Base-by-base conservation (phyloP, 495 filamentous ascomycete species). In the Copromyces sp. region DNA sequence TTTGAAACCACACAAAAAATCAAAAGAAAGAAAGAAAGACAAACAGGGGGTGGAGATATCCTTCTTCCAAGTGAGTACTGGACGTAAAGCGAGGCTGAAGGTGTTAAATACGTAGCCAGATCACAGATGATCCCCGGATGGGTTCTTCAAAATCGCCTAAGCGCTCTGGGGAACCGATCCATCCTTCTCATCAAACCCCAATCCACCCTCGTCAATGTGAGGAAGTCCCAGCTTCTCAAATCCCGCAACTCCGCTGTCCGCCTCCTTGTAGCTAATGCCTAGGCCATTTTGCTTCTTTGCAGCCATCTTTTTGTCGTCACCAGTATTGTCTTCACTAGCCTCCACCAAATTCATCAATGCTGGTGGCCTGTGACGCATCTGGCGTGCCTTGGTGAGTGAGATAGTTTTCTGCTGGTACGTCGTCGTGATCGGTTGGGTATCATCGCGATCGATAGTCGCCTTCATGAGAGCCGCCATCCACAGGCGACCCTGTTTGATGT, bases 381-480 rank as follows among this genome's bases (percentile, higher is more conserved):
- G 83, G 71, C 87, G 88, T 41, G 94, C 94, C 81, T 96, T 95
- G 45, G 90, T 89, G 12, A 98, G 87, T 69, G 91, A 93, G 68
- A 98, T 95, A 0, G 94, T 98, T 82, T 95, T 93, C 77, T 94
- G 94, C 77, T 95, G 93, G 83, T 97, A 98, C n/a, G 94, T 95
- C 0, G 91, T 94, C 41, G 91, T 92, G 70, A 96, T 89, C 1
- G 88, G 86, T 72, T 90, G 86, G 9, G 88, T 86, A 75, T 95
- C 89, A 76, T 99, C 95, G 72, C 94, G 91, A 75, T 98, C 96
- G 75, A 99, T 99, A 6, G 96, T 99, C 4, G 96, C 96, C 82
- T 98, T 99, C 93, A 98, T 96, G 73, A 99, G 84, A 12, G 96
- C 96, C 4, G 93, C 96, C 96, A 99, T 99, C 96, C 96, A 99